Evolutionary conservation across 306 rosid genomes (phyloP), one percentile per base, ranked within the genome.

Genomic region (Cucumis melo): DNA sequence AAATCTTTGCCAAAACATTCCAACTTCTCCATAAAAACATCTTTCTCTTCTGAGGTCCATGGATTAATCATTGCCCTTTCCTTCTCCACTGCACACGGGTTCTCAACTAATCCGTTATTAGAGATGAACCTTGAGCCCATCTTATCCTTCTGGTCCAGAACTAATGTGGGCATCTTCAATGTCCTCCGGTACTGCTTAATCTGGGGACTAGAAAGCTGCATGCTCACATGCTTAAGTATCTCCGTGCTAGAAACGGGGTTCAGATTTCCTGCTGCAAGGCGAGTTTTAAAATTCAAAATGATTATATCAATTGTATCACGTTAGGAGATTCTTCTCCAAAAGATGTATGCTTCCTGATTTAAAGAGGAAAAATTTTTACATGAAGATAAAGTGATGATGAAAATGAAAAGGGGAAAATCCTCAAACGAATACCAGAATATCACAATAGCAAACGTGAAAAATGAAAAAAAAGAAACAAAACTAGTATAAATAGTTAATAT

Each of bases 101-200:
- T 97, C 77, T 92, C 92, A 73, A 95, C 87, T 78, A 95, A 82
- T 66, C 96, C 97, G 82, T 95, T 95, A 59, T 83, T 83, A 67
- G 97, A 89, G 61, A 85, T 63, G 62, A 95, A 95, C 84, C 91
- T 90, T 0, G 92, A 86, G 15, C 59, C 66, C 66, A 72, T 62
- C 89, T 88, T 92, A 81, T 91, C 97, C 77, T 85, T 87, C 60
- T 87, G 84, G 81, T 95, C 98, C 87, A 92, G 76, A 78, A 92
- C 87, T 60, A 92, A 81, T 42, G 96, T 84, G 3, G 99, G 99
- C 99, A 95, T 95, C 87, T 89, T 90, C 86, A 95, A 85, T 21
- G 82, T 57, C 75, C 77, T 81, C 62, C 98, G 85, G 77, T 80
- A 81, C 82, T 46, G 67, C 82, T 83, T 85, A 68, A 81, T 81